Evolutionary conservation across 148 eudicot species (phyloP), one percentile per base, ranked within the genome.

Genomic region (Rhododendron williamsianum): DNA sequence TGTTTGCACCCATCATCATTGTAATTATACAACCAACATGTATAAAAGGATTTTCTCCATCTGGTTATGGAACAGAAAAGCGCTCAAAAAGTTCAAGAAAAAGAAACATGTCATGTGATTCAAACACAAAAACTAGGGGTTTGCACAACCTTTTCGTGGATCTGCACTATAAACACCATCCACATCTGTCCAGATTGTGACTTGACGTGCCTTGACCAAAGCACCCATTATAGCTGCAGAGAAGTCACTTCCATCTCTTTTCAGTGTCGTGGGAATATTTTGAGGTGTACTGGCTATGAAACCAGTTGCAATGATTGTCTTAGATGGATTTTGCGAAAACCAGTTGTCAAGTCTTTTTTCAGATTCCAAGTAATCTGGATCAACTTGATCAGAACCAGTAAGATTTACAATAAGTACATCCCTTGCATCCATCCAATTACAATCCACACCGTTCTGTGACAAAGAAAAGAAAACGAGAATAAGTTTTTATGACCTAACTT

Each of bases 171-270:
- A 97, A 7, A 97, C 96, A 84, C 99, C 99, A 89, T 97, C 93
- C 82, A 97, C 99, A 89, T 97, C 99, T 23, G 99, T 97, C 99
- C 99, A 97, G 81, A 97, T 97, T 81, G 99, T 97, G 87, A 97
- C 97, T 91, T 94, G 96, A 54, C 94, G 88, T 45, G 99, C 98
- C 91, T 86, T 92, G 83, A 93, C 88, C 63, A 97, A 92, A 85
- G 99, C 95, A 76, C 99, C 99, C 98, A 97, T 92, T 86, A 97
- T 97, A 89, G 99, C 98, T 13, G 99, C 99, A 60, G 99, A 97
- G 85, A 97, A 97, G 86, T 97, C 99, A 87, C 99, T 97, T 54
- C 99, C 99, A 87, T 97, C 98, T 89, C 99, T 92, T 86, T 97
- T 97, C 86, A 97, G 89, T 76, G 99, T 97, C 77, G 99, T 97